phyloP scores from a whole-genome alignment of 768 basidiomycete genomes.

The Mycena venus region DNA sequence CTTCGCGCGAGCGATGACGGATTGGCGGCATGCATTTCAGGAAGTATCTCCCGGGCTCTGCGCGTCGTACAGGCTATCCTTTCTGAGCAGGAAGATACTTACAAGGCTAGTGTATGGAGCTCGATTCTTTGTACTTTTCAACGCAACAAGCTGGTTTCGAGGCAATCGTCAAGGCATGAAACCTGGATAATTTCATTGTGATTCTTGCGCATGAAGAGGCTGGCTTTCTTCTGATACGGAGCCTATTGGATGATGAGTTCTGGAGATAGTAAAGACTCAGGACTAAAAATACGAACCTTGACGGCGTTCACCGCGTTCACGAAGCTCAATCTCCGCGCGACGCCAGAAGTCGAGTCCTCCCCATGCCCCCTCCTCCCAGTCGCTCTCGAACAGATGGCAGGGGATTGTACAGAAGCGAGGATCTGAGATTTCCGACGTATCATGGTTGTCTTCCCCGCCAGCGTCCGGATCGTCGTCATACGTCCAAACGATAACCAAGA shows the following conservation, averaged over 20 bases:
- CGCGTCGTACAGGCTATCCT: too few relatives aligned
- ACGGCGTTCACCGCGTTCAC: background rate
- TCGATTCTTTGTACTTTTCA: too few relatives aligned
- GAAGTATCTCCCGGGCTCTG: too few relatives aligned
- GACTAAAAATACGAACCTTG: background rate
- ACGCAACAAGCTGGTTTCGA: too few relatives aligned
- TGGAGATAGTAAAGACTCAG: background rate
- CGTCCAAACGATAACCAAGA: slow-evolving; percentile 19
- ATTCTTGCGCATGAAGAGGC: background rate
- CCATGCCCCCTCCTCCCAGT: slow-evolving; percentile 23
- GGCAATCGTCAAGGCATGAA: too few relatives aligned
- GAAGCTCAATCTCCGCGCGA: slow-evolving; percentile 3
- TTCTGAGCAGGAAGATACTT: too few relatives aligned
- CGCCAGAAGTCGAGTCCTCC: slow-evolving; percentile 18
- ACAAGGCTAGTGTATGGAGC: too few relatives aligned
- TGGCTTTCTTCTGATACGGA: background rate
- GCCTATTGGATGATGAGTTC: background rate
- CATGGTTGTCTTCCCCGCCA: background rate
- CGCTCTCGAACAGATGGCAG: background rate
- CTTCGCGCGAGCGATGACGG: too few relatives aligned
- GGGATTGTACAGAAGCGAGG: slow-evolving; percentile 19
- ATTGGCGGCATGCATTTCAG: too few relatives aligned
- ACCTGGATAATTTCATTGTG: background rate
- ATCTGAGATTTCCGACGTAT: background rate
- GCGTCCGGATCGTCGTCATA: background rate